A percentile compares a stretch with the other conserved stretches of the same genome.
Conservation (phyloP, 164 flowering plant species). For the Piper betle region DNA sequence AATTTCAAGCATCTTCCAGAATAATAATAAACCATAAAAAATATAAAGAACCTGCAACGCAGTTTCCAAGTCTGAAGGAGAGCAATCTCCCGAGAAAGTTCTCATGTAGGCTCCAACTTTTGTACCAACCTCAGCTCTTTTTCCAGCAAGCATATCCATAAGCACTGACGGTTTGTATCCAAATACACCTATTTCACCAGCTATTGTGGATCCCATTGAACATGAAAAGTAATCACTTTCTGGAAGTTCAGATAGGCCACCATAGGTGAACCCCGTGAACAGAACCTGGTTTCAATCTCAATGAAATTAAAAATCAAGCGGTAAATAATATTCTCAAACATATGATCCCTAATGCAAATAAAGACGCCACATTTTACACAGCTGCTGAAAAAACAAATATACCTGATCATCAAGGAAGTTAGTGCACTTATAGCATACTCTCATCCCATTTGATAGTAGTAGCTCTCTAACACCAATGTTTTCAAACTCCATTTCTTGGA, state of each 20-base stretch:
- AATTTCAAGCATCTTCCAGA: not conserved
- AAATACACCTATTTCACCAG: conserved; percentile 95
- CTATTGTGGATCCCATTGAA: conserved; percentile 87
- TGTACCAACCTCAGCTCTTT: conserved; percentile 92
- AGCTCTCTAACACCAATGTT: conserved; percentile 69
- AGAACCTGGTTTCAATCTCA: conserved; percentile 39
- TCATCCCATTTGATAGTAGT: conserved; percentile 83
- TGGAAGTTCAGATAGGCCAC: conserved; percentile 83
- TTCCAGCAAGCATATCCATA: conserved; percentile 96
- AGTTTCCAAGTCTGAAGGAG: conserved; percentile 93
- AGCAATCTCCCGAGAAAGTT: conserved; percentile 88
- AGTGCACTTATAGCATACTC: conserved; percentile 84
- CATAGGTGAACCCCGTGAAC: conserved; percentile 85
- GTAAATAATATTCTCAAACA: too few species aligned
- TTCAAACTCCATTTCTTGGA: conserved; percentile 44
- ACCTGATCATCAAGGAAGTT: conserved; percentile 96
- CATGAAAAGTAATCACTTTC: conserved; percentile 70
- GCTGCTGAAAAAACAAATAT: conserved; percentile 1
- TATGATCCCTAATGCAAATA: too few species aligned
- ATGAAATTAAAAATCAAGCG: not conserved
- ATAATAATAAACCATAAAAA: not conserved
- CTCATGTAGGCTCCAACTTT: conserved; percentile 89
- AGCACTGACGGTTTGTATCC: conserved; percentile 82
- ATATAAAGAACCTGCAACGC: conserved; percentile 66
- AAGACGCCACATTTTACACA: not conserved